These are phyloP conservation scores for Candida broadrunensis DNA, from an alignment of 805 yeast genomes.

Conservation along the genomic window DNA sequence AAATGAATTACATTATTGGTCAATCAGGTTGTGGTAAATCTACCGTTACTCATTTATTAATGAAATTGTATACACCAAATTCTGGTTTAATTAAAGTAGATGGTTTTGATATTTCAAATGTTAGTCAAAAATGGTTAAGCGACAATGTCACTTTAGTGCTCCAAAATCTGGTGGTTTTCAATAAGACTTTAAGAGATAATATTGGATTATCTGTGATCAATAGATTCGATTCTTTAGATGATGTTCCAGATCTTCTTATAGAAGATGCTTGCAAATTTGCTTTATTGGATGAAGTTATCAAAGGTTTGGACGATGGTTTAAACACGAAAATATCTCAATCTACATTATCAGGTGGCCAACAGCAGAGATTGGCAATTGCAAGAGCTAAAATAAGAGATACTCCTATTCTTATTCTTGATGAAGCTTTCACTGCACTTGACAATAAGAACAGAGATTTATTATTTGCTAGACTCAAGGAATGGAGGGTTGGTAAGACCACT, in stretches of 20 bases:
- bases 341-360: slow-evolving; percentile 84
- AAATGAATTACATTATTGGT: slow-evolving; percentile 70
- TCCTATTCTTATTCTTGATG: slow-evolving; percentile 80
- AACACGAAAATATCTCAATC: slow-evolving; percentile 48
- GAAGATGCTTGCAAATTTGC: slow-evolving; percentile 52
- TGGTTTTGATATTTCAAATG: slow-evolving; percentile 40
- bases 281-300: slow-evolving; percentile 47
- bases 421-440: slow-evolving; percentile 82
- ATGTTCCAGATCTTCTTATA: slow-evolving; percentile 17
- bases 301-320: slow-evolving; percentile 50
- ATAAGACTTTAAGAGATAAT: slow-evolving; percentile 61
- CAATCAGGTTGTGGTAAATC: slow-evolving; percentile 94
- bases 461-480: slow-evolving; percentile 47
- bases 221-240: slow-evolving; percentile 13
- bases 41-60: slow-evolving; percentile 61
- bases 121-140: slow-evolving; percentile 52
- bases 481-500: slow-evolving; percentile 73
- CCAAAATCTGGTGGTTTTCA: slow-evolving; percentile 66
- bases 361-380: slow-evolving; percentile 80
- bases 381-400: slow-evolving; percentile 74
- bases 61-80: slow-evolving; percentile 52
- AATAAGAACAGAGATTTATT: slow-evolving; percentile 41
- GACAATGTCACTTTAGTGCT: slow-evolving; percentile 70
- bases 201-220: slow-evolving; percentile 48
- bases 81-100: slow-evolving; percentile 61